phyloP scores from a whole-genome alignment of 768 basidiomycete species.

The Auriscalpium orientale region DNA sequence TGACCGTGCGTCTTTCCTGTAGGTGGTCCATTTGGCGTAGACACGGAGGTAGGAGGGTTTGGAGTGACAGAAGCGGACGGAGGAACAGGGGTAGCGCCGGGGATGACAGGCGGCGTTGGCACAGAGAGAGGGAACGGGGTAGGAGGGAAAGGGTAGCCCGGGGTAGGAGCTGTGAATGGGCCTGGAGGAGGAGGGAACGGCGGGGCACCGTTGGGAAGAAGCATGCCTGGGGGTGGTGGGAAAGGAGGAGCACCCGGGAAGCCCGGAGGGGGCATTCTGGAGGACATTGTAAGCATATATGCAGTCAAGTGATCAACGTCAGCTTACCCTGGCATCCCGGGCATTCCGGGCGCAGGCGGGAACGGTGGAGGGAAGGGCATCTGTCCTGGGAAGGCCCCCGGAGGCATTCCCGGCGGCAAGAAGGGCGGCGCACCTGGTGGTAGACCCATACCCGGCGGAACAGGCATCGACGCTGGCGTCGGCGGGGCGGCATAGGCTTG shows the following conservation, averaged over 20 bases:
- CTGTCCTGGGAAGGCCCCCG: constrained; percentile 31
- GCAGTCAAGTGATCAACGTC: constrained; percentile 22
- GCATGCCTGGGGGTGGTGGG: constrained; percentile 23
- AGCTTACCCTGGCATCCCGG: constrained; percentile 30
- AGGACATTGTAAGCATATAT: constrained; percentile 25
- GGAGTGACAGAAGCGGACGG: constrained; percentile 21
- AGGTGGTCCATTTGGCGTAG: constrained; percentile 20
- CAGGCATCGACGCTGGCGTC: constrained; percentile 22
- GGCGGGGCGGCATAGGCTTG: constrained; percentile 55
- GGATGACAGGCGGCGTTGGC: constrained; percentile 21
- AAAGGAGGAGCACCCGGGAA: constrained; percentile 25
- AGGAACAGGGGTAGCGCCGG: constrained; percentile 19
- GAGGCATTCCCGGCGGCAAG: constrained; percentile 36
- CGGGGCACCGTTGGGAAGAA: constrained; percentile 11
- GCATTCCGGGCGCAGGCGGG: constrained; percentile 25
- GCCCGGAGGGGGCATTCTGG: constrained; percentile 24
- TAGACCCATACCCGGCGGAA: constrained; percentile 28
- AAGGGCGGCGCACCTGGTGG: constrained; percentile 36
- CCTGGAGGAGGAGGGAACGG: constrained; percentile 18
- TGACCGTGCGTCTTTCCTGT: constrained; percentile 3
- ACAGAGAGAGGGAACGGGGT: constrained; percentile 23
- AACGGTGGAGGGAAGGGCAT: constrained; percentile 26
- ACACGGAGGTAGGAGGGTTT: constrained; percentile 13
- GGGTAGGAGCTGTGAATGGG: constrained; percentile 6
- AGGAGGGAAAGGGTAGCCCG: constrained; percentile 20